Evolutionary conservation across 805 yeast species (phyloP).

Genomic region (Starmerella gropengiesseri): DNA sequence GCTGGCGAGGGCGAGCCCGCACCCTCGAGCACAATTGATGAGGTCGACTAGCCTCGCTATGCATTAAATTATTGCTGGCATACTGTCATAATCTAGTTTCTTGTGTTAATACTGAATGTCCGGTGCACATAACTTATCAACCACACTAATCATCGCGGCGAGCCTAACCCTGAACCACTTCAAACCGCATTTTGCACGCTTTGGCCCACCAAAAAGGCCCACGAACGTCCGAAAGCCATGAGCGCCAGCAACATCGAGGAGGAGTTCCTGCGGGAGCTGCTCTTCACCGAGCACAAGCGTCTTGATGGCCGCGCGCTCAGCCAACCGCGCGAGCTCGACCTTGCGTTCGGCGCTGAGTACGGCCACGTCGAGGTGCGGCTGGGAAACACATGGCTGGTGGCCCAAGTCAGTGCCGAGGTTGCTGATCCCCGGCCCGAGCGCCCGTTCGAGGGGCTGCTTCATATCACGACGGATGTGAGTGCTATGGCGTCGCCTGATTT

Average conservation of each 20-base stretch:
- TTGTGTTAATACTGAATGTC: no score
- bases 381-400: constrained; percentile 66
- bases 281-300: constrained; percentile 44
- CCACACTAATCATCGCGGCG: no score
- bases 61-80: background rate
- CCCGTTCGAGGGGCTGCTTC: constrained; percentile 86
- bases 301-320: constrained; percentile 57
- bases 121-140: no score
- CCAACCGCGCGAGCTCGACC: constrained; percentile 54
- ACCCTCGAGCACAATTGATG: no score
- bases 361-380: constrained; percentile 72
- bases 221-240: background rate
- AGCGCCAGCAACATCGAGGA: constrained; percentile 40
- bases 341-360: constrained; percentile 47
- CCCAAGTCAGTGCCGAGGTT: constrained; percentile 64
- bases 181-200: no score
- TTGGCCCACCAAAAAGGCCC: no score
- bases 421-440: constrained; percentile 76
- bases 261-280: constrained; percentile 48
- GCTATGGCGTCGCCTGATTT: constrained; percentile 84
- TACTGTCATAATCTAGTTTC: background rate
- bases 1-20: no score
- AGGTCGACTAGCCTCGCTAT: background rate
- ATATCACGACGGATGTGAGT: constrained; percentile 72
- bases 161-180: no score